A percentile compares a stretch with the other conserved stretches of the same genome.
Conservation (phyloP, 805 yeast species). For the Candida mattraensis region DNA sequence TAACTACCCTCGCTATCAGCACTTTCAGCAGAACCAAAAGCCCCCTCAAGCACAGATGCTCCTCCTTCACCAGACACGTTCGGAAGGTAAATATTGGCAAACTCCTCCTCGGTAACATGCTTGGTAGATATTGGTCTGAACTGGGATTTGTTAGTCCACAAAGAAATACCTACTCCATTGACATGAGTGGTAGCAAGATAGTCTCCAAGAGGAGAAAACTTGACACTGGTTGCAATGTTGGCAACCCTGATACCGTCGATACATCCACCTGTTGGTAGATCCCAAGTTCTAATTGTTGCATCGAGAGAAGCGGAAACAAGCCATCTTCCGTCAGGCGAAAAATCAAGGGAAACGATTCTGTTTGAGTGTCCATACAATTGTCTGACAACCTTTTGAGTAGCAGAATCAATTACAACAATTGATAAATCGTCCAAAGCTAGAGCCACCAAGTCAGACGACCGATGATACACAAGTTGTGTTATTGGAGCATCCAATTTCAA, state of each 20-base stretch:
- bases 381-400: conserved; percentile 81
- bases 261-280: conserved; percentile 94
- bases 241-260: conserved; percentile 85
- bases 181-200: conserved; percentile 92
- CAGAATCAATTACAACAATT: conserved; percentile 77
- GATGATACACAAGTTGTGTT: conserved; percentile 74
- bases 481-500: conserved; percentile 74
- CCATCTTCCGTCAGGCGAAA: conserved; percentile 96
- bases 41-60: conserved; percentile 71
- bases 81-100: conserved; percentile 63
- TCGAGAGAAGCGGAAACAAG: conserved; percentile 80
- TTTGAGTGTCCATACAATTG: conserved; percentile 87
- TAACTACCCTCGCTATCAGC: conserved; percentile 37
- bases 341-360: conserved; percentile 83
- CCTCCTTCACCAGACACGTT: conserved; percentile 80
- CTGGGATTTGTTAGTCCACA: conserved; percentile 92
- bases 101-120: conserved; percentile 75
- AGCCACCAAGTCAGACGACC: conserved; percentile 81
- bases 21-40: conserved; percentile 48
- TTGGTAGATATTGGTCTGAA: conserved; percentile 75
- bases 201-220: conserved; percentile 86
- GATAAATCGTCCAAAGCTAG: conserved; percentile 84
- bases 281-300: conserved; percentile 93
- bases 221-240: conserved; percentile 76
- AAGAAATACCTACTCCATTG: conserved; percentile 79